Conservation (phyloP, 345 rosid genomes). For the Salix dunnii region DNA sequence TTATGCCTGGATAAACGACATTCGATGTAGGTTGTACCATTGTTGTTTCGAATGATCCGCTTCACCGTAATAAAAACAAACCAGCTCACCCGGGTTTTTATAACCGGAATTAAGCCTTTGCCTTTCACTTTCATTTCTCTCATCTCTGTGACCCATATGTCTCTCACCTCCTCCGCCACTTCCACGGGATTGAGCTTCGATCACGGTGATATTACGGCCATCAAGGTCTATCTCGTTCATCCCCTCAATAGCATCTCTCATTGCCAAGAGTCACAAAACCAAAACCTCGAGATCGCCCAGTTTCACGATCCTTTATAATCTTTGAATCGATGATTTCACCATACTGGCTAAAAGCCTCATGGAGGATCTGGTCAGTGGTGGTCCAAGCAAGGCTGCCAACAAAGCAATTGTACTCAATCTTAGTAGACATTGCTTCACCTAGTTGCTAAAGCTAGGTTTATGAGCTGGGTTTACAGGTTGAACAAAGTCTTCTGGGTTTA, state of each 20-base stretch:
- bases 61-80: no score
- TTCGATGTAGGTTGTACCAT: no score
- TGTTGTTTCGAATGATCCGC: no score
- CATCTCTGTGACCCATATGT: no score
- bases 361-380: constrained; percentile 60
- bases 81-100: no score
- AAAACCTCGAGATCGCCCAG: constrained; percentile 75
- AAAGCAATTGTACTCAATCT: constrained; percentile 76
- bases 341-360: constrained; percentile 53
- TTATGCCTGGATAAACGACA: no score
- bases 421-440: constrained; percentile 52
- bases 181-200: constrained; percentile 75
- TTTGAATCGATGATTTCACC: constrained; percentile 93
- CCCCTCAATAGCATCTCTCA: constrained; percentile 78
- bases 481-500: no score
- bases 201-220: constrained; percentile 74
- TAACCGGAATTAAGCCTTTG: no score
- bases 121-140: no score
- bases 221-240: constrained; percentile 86
- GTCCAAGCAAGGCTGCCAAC: constrained; percentile 98
- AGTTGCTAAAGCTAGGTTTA: no score
- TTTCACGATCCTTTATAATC: constrained; percentile 85
- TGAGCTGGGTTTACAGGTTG: no score
- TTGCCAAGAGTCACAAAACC: constrained; percentile 81
- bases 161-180: constrained; percentile 43